phyloP scores from a whole-genome alignment of 768 basidiomycete species.

The Auriscalpium vulgare region DNA sequence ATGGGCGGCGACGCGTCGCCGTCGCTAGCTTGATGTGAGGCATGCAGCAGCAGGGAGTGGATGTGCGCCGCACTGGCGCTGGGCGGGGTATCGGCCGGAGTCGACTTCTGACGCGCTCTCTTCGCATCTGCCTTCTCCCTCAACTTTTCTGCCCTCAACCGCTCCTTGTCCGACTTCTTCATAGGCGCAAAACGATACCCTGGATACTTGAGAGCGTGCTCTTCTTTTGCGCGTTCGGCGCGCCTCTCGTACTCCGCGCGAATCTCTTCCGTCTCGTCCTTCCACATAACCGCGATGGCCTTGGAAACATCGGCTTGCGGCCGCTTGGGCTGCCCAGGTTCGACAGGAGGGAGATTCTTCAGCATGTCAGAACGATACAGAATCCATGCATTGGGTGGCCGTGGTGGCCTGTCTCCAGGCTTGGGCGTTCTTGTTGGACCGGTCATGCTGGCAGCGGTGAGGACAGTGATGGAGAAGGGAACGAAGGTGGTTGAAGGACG shows the following conservation, averaged over 20 bases:
- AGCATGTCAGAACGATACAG: slow-evolving; percentile 40
- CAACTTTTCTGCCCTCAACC: slow-evolving; percentile 10
- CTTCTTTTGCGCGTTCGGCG: slow-evolving; percentile 11
- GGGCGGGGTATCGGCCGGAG: slow-evolving; percentile 5
- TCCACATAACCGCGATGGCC: slow-evolving; percentile 34
- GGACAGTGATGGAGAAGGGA: background rate
- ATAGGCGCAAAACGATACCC: slow-evolving; percentile 13
- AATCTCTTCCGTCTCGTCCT: slow-evolving; percentile 27
- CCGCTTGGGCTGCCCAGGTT: slow-evolving; percentile 18
- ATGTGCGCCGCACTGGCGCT: background rate
- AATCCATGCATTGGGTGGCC: slow-evolving; percentile 45
- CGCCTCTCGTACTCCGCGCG: slow-evolving; percentile 13
- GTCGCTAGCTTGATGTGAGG: background rate
- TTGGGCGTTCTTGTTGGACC: background rate
- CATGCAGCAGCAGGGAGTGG: background rate
- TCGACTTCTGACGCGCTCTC: background rate
- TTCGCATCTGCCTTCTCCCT: slow-evolving; percentile 5
- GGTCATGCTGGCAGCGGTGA: background rate
- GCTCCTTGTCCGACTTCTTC: slow-evolving; percentile 13
- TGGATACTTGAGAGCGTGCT: slow-evolving; percentile 10
- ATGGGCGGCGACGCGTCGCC: background rate
- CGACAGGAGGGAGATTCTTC: slow-evolving; percentile 22
- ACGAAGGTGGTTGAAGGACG: background rate
- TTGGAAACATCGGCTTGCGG: slow-evolving; percentile 38
- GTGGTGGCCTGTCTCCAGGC: slow-evolving; percentile 17